Evolutionary conservation across 2,329 filamentous ascomycete genomes (phyloP).

Genomic region (Arthrobotrys entomopaga): DNA sequence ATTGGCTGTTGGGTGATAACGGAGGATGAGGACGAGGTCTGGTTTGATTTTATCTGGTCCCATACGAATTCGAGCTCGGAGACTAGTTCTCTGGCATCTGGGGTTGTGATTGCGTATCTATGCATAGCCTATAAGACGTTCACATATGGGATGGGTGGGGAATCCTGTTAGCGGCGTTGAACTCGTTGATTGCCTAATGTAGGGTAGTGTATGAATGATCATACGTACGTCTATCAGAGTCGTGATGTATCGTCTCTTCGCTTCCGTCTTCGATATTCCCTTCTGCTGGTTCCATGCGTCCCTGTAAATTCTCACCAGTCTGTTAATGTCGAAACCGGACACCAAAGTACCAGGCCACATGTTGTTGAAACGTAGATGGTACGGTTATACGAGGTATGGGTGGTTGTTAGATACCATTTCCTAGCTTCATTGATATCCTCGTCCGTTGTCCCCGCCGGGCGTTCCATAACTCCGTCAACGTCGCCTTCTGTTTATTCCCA

Average conservation of each 20-base stretch:
- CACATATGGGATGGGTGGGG: no score
- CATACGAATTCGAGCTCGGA: slow-evolving; percentile 98
- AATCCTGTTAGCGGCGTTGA: slow-evolving; percentile 1
- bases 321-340: no score
- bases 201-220: neutral
- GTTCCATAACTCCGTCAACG: slow-evolving; percentile 91
- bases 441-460: slow-evolving; percentile 67
- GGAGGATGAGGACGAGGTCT: slow-evolving; percentile 71
- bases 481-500: slow-evolving; percentile 75
- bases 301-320: slow-evolving; percentile 63
- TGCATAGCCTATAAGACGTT: slow-evolving; percentile 77
- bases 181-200: neutral
- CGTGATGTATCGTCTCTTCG: slow-evolving; percentile 92
- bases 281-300: slow-evolving; percentile 94
- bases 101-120: slow-evolving; percentile 85
- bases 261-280: slow-evolving; percentile 85
- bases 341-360: neutral
- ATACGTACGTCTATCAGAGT: slow-evolving; percentile 76
- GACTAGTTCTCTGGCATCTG: slow-evolving; percentile 84
- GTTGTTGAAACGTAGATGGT: neutral
- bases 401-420: slow-evolving; percentile 61
- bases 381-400: no score
- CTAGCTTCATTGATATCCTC: slow-evolving; percentile 66
- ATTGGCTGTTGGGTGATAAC: slow-evolving; percentile 58
- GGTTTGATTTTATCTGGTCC: slow-evolving; percentile 95